Percentiles rank a stretch among this genome's conserved stretches.
Conservation (phyloP, 73 alveolate species). For the Diophrys appendiculata region DNA sequence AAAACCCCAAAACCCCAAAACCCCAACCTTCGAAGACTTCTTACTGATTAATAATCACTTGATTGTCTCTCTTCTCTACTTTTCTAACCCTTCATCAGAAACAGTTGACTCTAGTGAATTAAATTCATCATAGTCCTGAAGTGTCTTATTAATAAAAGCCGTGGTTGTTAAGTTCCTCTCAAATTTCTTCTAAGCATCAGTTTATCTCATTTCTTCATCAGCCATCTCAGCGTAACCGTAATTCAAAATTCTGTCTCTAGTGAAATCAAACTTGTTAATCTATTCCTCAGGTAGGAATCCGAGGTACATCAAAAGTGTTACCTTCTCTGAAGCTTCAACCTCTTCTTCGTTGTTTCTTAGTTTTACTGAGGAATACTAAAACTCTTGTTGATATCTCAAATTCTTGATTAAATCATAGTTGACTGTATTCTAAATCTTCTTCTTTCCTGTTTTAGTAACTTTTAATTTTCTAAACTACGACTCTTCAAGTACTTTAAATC, state of each 20-base stretch:
- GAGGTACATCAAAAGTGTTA: constrained; percentile 18
- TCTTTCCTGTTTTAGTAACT: background rate
- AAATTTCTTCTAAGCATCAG: too few relatives aligned
- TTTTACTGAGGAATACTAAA: constrained; percentile 28
- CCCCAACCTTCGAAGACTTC: too few relatives aligned
- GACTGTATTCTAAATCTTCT: background rate
- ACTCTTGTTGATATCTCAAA: constrained; percentile 23
- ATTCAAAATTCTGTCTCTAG: background rate
- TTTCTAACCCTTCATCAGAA: too few relatives aligned
- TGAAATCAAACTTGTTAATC: constrained; percentile 16
- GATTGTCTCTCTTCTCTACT: too few relatives aligned
- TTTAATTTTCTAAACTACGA: background rate
- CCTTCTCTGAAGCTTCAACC: constrained; percentile 30
- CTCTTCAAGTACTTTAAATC: background rate
- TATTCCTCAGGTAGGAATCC: constrained; percentile 40
- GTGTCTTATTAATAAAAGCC: too few relatives aligned
- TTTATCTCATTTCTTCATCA: too few relatives aligned
- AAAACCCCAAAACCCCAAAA: too few relatives aligned
- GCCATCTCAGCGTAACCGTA: too few relatives aligned
- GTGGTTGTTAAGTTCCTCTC: too few relatives aligned
- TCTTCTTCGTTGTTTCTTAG: constrained; percentile 25
- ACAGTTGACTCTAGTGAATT: too few relatives aligned
- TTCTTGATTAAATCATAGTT: constrained; percentile 34
- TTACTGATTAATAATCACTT: too few relatives aligned
- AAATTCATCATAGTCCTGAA: too few relatives aligned